Evolutionary conservation across 106 monocot genomes (phyloP).

Genomic region (Platanthera guangdongensis): DNA sequence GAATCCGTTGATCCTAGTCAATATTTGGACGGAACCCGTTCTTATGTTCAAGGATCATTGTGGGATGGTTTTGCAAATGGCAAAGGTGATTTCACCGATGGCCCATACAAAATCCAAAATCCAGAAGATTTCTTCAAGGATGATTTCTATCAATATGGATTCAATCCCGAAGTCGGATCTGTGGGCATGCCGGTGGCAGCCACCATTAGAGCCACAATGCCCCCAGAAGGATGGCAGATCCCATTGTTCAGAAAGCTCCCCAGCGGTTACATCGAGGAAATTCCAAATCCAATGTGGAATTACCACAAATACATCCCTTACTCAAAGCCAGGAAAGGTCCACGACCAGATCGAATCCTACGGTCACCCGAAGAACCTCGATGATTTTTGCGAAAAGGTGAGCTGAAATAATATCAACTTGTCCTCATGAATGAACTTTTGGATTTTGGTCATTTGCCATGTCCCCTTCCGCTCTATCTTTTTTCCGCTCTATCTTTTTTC

Average conservation of each 20-base stretch:
- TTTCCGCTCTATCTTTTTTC: constrained; percentile 16
- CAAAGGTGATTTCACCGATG: constrained; percentile 87
- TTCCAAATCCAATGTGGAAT: constrained; percentile 89
- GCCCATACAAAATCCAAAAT: constrained; percentile 91
- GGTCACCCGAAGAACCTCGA: constrained; percentile 71
- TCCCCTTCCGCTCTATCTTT: background rate
- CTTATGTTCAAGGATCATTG: constrained; percentile 82
- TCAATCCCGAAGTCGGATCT: constrained; percentile 93
- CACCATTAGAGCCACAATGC: constrained; percentile 95
- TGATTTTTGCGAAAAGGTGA: constrained; percentile 95
- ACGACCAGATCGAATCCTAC: constrained; percentile 84
- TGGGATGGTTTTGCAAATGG: constrained; percentile 99
- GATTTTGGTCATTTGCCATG: background rate
- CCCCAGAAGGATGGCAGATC: constrained; percentile 76
- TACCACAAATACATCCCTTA: constrained; percentile 98
- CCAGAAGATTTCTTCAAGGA: constrained; percentile 89
- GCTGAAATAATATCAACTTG: background rate
- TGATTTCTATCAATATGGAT: constrained; percentile 73
- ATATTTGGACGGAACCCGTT: constrained; percentile 92
- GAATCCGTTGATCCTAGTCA: constrained; percentile 66
- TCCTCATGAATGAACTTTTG: too few relatives aligned
- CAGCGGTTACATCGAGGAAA: constrained; percentile 71
- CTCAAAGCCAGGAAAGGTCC: constrained; percentile 82
- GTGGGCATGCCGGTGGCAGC: constrained; percentile 92
- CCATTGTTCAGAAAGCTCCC: constrained; percentile 53